Conservation (phyloP, 2,329 filamentous ascomycete genomes). For the Geosmithia flava region DNA sequence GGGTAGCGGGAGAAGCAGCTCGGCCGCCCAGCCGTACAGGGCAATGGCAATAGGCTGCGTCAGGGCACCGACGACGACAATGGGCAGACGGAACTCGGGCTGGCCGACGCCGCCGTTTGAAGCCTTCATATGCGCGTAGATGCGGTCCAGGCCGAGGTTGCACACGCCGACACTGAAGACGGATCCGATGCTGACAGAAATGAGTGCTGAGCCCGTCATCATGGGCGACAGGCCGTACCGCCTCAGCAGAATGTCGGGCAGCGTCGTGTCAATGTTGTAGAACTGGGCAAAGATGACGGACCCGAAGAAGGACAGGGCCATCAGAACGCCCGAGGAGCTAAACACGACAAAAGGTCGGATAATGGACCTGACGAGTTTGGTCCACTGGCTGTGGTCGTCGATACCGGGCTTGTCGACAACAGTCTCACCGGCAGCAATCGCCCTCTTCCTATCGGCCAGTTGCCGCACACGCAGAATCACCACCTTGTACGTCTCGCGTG, state of each 20-base stretch:
- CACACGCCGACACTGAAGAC: conserved; percentile 32
- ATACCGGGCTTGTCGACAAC: conserved; percentile 5
- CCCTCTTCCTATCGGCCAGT: conserved; percentile 9
- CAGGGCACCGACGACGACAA: conserved; percentile 32
- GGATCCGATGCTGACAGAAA: conserved; percentile 26
- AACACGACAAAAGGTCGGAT: conserved; percentile 33
- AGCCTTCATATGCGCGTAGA: conserved; percentile 30
- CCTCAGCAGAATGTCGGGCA: conserved; percentile 35
- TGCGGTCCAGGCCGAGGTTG: conserved; percentile 36
- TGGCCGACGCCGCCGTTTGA: conserved; percentile 23
- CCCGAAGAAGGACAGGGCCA: conserved; percentile 31
- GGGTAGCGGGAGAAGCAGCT: conserved; percentile 26
- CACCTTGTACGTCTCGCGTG: conserved; percentile 49
- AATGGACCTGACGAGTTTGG: conserved; percentile 21
- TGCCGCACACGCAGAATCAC: conserved; percentile 29
- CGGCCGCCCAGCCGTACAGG: conserved; percentile 38
- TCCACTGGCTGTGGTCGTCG: background rate
- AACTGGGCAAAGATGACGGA: conserved; percentile 37
- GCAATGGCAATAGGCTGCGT: conserved; percentile 29
- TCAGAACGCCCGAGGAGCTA: conserved; percentile 38
- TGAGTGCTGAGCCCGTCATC: conserved; percentile 37
- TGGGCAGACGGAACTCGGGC: conserved; percentile 42
- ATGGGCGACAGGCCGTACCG: conserved; percentile 37
- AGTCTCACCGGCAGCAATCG: conserved; percentile 13
- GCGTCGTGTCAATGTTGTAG: conserved; percentile 40